A percentile compares a stretch with the other conserved stretches of the same genome.
These are phyloP conservation scores for Quercus wislizeni DNA, from an alignment of 306 rosid genomes.

Conservation along the genomic window DNA sequence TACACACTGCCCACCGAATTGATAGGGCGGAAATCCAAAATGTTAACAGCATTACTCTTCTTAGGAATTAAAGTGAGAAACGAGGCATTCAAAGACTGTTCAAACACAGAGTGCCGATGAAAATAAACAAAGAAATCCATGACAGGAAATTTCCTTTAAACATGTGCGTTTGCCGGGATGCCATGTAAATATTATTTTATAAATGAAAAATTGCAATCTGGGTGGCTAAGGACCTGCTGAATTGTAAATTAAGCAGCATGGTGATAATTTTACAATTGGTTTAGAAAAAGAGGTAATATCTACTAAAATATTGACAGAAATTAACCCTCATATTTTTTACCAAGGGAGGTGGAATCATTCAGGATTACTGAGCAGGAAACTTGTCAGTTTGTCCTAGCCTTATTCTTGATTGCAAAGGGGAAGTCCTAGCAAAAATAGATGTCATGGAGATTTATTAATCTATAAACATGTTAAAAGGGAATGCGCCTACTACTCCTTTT, in stretches of 20 bases:
- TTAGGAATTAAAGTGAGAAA: too few relatives aligned
- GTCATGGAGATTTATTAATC: neutral
- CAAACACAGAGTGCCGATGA: too few relatives aligned
- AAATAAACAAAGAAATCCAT: too few relatives aligned
- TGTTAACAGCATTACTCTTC: too few relatives aligned
- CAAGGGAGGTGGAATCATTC: conserved; percentile 6
- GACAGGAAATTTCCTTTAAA: too few relatives aligned
- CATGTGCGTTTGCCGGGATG: neutral
- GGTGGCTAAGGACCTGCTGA: neutral
- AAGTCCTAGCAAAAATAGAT: neutral
- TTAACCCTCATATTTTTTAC: neutral
- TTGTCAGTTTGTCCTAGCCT: neutral
- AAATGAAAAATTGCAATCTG: neutral
- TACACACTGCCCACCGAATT: too few relatives aligned
- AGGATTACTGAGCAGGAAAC: neutral
- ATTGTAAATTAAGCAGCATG: neutral
- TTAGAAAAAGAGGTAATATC: neutral
- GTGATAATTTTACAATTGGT: conserved; percentile 4
- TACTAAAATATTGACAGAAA: neutral
- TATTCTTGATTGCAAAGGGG: neutral
- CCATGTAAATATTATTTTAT: neutral
- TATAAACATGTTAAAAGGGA: neutral
- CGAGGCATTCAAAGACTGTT: too few relatives aligned
- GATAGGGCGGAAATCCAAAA: too few relatives aligned
- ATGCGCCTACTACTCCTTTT: neutral